Percentiles rank a stretch among this genome's conserved stretches.
phyloP scores from a whole-genome alignment of 176 grass and related monocot species.

The Aegilops speltoides region DNA sequence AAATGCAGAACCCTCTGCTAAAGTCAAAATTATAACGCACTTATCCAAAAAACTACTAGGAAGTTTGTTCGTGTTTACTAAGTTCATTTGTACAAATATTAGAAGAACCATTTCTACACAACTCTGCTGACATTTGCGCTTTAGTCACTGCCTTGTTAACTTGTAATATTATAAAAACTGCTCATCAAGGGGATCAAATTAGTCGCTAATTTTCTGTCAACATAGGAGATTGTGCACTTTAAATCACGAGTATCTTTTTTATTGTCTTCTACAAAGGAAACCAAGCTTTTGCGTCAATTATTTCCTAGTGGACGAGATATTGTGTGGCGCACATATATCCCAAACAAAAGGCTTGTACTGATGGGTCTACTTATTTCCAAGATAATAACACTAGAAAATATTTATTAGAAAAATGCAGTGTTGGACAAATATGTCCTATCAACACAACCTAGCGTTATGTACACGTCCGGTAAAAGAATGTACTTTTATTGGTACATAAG shows the following conservation, averaged over 20 bases:
- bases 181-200: neutral
- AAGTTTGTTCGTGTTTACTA: too few species aligned
- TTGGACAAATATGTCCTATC: too few species aligned
- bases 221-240: neutral
- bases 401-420: too few species aligned
- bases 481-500: too few species aligned
- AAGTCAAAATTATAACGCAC: too few species aligned
- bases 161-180: neutral
- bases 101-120: neutral
- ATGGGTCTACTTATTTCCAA: too few species aligned
- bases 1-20: too few species aligned
- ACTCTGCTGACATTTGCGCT: neutral
- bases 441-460: too few species aligned
- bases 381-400: too few species aligned
- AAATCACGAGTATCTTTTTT: neutral
- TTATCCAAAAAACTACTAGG: too few species aligned
- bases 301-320: neutral
- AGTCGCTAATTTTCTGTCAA: neutral
- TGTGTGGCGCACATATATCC: neutral
- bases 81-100: too few species aligned
- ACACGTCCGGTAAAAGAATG: too few species aligned
- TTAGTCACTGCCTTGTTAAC: neutral
- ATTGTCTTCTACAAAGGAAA: neutral
- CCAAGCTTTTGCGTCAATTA: neutral
- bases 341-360: neutral